phyloP scores from a whole-genome alignment of 1,284 basidiomycete genomes.

The Volvariella volvacea region DNA sequence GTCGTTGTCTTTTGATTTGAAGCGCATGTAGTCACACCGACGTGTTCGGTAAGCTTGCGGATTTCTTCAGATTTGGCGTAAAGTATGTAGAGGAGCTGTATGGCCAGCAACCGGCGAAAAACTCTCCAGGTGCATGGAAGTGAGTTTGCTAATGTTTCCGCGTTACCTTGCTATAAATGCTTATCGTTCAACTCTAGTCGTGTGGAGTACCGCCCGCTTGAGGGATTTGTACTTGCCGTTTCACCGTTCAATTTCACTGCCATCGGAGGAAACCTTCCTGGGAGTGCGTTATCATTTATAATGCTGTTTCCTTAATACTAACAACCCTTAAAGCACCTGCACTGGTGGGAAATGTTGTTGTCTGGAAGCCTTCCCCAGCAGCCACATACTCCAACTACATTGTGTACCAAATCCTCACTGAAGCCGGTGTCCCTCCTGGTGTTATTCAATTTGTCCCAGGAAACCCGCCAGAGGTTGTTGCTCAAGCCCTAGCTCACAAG shows the following conservation, averaged over 20 bases:
- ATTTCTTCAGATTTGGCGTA: constrained; percentile 96
- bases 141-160: constrained; percentile 35
- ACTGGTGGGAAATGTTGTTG: constrained; percentile 88
- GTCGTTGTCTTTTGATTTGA: constrained; percentile 14
- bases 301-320: background rate
- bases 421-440: constrained; percentile 90
- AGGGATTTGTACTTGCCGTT: constrained; percentile 96
- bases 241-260: constrained; percentile 99
- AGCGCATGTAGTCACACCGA: background rate
- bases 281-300: no score
- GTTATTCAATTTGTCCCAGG: constrained; percentile 98
- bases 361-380: constrained; percentile 98
- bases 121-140: constrained; percentile 92
- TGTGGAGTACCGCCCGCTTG: constrained; percentile 91
- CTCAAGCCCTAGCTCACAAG: constrained; percentile 74
- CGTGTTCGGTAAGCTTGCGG: constrained; percentile 55
- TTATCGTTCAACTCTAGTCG: constrained; percentile 49
- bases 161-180: constrained; percentile 5
- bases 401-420: constrained; percentile 84
- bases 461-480: constrained; percentile 75
- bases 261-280: constrained; percentile 89
- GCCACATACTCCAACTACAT: constrained; percentile 96
- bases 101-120: constrained; percentile 82
- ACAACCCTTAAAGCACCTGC: constrained; percentile 61
- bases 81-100: constrained; percentile 97